phyloP scores from a whole-genome alignment of 2,329 filamentous ascomycete species.

The Monosporascus sp. region DNA sequence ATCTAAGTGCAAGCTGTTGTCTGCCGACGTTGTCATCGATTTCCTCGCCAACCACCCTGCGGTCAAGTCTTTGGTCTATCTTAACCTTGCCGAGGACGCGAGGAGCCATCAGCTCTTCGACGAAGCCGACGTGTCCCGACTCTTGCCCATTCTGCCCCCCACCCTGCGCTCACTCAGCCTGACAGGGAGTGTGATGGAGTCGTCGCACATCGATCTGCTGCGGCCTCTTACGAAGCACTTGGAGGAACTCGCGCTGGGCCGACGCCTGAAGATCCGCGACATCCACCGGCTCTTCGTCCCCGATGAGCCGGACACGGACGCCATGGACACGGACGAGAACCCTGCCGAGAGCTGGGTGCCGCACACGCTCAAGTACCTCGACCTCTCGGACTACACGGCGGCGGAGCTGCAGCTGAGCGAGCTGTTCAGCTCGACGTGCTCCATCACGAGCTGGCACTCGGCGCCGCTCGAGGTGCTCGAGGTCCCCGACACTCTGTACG shows the following conservation, averaged over 20 bases:
- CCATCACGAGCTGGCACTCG: conserved; percentile 54
- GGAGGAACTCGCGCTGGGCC: conserved; percentile 70
- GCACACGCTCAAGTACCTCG: conserved; percentile 66
- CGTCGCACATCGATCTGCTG: conserved; percentile 58
- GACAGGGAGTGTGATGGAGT: conserved; percentile 66
- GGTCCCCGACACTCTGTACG: conserved; percentile 62
- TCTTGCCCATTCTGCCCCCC: conserved; percentile 60
- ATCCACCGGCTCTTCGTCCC: conserved; percentile 60
- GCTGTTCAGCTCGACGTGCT: conserved; percentile 43
- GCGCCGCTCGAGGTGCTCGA: conserved; percentile 73
- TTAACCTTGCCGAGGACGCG: conserved; percentile 69
- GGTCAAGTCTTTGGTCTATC: conserved; percentile 59
- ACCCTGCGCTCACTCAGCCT: conserved; percentile 70
- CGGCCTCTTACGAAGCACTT: conserved; percentile 63
- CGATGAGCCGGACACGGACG: conserved; percentile 28
- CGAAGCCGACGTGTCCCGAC: conserved; percentile 55
- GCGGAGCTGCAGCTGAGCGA: conserved; percentile 55
- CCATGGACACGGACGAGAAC: conserved; percentile 26
- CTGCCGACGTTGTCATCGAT: conserved; percentile 59
- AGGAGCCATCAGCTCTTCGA: conserved; percentile 67
- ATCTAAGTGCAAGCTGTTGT: conserved; percentile 67
- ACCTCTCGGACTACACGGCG: conserved; percentile 66
- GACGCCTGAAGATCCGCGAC: conserved; percentile 59
- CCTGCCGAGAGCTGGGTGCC: conserved; percentile 39
- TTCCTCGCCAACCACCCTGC: conserved; percentile 69